Evolutionary conservation across 192 early-diverging fungal genomes (phyloP).

Genomic region (Diversispora epigaea): DNA sequence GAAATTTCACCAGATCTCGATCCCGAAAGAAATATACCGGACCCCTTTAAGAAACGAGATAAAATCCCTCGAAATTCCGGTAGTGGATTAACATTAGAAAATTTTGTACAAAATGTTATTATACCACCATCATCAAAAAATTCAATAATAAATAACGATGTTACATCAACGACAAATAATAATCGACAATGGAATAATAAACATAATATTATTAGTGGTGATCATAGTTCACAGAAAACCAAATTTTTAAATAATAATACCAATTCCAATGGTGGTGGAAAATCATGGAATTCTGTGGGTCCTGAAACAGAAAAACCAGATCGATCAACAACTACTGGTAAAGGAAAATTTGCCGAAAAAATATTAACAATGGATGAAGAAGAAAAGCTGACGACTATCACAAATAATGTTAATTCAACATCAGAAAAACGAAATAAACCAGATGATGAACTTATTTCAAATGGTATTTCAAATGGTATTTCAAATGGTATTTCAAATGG

Average conservation of each 20-base stretch:
- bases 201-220: not conserved
- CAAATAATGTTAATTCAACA: not conserved
- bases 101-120: not conserved
- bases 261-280: not conserved
- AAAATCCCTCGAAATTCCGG: conserved; percentile 31
- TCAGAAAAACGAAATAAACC: too few species aligned
- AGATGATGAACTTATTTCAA: too few species aligned
- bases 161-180: not conserved
- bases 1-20: not conserved
- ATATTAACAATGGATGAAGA: not conserved
- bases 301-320: not conserved
- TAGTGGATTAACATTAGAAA: not conserved
- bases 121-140: not conserved
- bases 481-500: not conserved
- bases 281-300: conserved; percentile 13
- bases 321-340: not conserved
- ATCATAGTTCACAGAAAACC: not conserved
- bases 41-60: conserved; percentile 27
- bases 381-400: not conserved
- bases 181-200: not conserved
- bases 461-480: too few species aligned
- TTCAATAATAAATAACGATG: not conserved
- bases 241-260: not conserved
- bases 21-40: conserved; percentile 7
- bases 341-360: not conserved